These are phyloP conservation scores for Phyllosticta capitalensis DNA, from an alignment of 2,329 filamentous ascomycete species.

Conservation along the genomic window DNA sequence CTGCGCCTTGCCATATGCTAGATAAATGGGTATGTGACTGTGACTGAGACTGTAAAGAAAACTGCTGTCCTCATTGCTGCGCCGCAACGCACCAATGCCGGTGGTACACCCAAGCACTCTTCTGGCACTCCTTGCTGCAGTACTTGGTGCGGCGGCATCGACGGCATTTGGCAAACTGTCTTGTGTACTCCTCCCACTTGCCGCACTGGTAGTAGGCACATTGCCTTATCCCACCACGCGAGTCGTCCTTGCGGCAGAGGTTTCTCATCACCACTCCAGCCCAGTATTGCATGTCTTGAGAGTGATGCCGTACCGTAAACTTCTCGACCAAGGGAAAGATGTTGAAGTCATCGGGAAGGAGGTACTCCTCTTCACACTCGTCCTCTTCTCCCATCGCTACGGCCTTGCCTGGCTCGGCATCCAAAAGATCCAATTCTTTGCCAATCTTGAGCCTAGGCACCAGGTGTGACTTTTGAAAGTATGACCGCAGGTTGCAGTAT, in stretches of 20 bases:
- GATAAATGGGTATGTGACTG: constrained; percentile 20
- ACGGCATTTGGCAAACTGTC: constrained; percentile 96
- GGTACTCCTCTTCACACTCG: constrained; percentile 74
- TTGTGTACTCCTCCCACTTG: constrained; percentile 94
- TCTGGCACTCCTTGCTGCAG: constrained; percentile 99
- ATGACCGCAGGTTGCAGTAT: constrained; percentile 90
- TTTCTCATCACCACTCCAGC: constrained; percentile 98
- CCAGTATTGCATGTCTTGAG: constrained; percentile 99
- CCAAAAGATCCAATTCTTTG: constrained; percentile 64
- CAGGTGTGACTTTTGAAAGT: constrained; percentile 90
- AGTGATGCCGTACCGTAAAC: constrained; percentile 91
- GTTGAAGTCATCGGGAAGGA: constrained; percentile 90
- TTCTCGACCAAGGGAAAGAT: constrained; percentile 98
- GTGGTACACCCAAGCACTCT: constrained; percentile 97
- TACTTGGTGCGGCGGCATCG: constrained; percentile 95
- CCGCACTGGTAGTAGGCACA: constrained; percentile 98
- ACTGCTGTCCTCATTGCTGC: constrained; percentile 26
- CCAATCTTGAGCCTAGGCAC: constrained; percentile 88
- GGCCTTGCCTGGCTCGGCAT: constrained; percentile 47
- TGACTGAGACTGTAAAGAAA: constrained; percentile 7
- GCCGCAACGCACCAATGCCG: constrained; percentile 93
- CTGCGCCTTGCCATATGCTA: constrained; percentile 34
- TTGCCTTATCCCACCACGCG: constrained; percentile 84
- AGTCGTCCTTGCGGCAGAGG: constrained; percentile 94
- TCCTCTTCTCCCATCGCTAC: constrained; percentile 38